A percentile compares a stretch with the other conserved stretches of the same genome.
These are phyloP conservation scores for Capsella bursapastoris DNA, from an alignment of 345 rosid species.

Conservation along the genomic window DNA sequence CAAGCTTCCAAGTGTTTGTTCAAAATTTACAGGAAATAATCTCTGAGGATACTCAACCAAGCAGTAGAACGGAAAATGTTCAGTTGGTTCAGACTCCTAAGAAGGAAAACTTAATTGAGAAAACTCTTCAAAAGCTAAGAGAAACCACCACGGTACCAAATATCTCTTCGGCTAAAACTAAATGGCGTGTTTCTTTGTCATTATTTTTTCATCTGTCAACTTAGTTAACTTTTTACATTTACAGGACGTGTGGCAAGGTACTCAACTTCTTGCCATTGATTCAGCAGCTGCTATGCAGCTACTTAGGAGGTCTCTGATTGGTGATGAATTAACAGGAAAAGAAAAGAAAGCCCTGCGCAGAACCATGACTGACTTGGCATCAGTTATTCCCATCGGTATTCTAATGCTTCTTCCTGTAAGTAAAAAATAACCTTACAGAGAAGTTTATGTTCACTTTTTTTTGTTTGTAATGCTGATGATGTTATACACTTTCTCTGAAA, in stretches of 20 bases:
- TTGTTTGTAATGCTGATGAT: constrained; percentile 5
- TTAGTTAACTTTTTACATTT: constrained; percentile 2
- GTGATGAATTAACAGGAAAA: constrained; percentile 87
- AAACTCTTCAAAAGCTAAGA: constrained; percentile 78
- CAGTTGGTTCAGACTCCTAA: constrained; percentile 59
- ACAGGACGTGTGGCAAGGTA: constrained; percentile 98
- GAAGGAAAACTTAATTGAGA: constrained; percentile 69
- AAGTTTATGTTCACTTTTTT: constrained; percentile 7
- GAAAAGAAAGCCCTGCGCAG: constrained; percentile 83
- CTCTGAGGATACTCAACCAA: constrained; percentile 41
- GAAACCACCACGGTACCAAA: constrained; percentile 79
- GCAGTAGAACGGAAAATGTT: constrained; percentile 45
- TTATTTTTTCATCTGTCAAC: constrained; percentile 22
- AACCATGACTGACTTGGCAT: constrained; percentile 95
- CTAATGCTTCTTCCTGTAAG: constrained; percentile 99
- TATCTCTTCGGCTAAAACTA: constrained; percentile 23
- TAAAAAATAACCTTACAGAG: constrained; percentile 29
- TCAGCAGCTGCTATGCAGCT: constrained; percentile 79
- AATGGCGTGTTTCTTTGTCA: neutral
- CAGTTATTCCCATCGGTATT: constrained; percentile 89
- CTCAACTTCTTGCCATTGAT: constrained; percentile 94
- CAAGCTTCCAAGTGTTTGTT: constrained; percentile 22
- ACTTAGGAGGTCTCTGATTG: constrained; percentile 70
- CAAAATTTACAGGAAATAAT: constrained; percentile 54
- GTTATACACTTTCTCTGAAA: neutral